These are phyloP conservation scores for Lobosporangium transversale DNA, from an alignment of 192 early-diverging fungal species.

Conservation along the genomic window DNA sequence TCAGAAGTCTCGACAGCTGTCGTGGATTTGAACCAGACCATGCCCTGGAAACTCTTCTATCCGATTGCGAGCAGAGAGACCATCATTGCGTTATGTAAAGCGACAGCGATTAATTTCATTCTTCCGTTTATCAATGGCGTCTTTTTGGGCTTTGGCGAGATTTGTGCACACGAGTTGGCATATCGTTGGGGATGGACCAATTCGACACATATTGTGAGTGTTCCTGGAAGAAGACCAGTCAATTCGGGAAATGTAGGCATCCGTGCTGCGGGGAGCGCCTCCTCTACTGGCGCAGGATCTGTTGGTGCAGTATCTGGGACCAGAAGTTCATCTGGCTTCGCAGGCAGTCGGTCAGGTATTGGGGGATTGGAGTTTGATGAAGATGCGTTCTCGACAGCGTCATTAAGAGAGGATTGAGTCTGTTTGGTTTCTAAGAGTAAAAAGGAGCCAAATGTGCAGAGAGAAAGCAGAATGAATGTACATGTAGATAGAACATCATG, in stretches of 20 bases:
- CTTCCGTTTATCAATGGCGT: slow-evolving; percentile 69
- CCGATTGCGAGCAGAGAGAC: slow-evolving; percentile 44
- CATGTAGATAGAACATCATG: too few species aligned
- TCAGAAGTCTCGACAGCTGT: slow-evolving; percentile 22
- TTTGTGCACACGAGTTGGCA: slow-evolving; percentile 81
- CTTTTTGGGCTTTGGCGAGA: slow-evolving; percentile 83
- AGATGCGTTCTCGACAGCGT: slow-evolving; percentile 2
- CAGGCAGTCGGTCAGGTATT: slow-evolving; percentile 44
- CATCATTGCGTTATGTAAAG: slow-evolving; percentile 51
- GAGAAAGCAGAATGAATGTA: too few species aligned
- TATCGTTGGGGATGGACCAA: slow-evolving; percentile 77
- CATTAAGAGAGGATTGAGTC: neutral
- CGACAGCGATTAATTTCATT: slow-evolving; percentile 64
- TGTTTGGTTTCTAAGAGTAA: too few species aligned
- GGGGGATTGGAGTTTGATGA: slow-evolving; percentile 38
- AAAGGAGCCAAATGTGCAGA: too few species aligned
- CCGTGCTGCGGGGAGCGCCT: slow-evolving; percentile 32
- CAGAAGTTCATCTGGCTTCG: slow-evolving; percentile 14
- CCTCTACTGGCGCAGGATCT: slow-evolving; percentile 20
- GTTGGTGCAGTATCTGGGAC: slow-evolving; percentile 11
- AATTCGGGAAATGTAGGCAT: slow-evolving; percentile 23
- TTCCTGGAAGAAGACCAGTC: slow-evolving; percentile 16
- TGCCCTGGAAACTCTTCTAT: slow-evolving; percentile 49
- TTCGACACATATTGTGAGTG: slow-evolving; percentile 37
- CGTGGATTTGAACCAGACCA: slow-evolving; percentile 47